Conservation (phyloP, 257 asterid genomes). For the Hygrophila difformis region DNA sequence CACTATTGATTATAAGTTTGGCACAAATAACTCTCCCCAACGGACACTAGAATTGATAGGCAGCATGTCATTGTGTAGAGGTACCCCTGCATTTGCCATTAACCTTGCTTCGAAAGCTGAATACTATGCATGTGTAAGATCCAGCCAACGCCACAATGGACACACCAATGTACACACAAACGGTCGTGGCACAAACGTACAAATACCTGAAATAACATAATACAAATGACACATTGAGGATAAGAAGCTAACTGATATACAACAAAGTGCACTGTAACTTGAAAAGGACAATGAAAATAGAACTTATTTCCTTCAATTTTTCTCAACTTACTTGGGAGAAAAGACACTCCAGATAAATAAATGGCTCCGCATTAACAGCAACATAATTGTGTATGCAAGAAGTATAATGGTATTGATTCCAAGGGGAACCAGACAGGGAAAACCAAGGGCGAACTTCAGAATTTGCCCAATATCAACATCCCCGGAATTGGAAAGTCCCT, state of each 20-base stretch:
- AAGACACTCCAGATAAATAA: conserved; percentile 92
- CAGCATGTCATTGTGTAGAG: no score
- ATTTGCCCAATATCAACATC: conserved; percentile 32
- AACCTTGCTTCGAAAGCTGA: conserved; percentile 25
- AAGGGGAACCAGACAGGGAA: conserved; percentile 71
- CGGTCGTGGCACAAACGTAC: conserved; percentile 73
- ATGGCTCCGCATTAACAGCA: conserved; percentile 85
- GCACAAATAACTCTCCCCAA: no score
- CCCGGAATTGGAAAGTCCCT: conserved; percentile 7
- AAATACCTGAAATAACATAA: conserved; percentile 45
- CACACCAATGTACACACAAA: conserved; percentile 54
- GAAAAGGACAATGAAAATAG: no score
- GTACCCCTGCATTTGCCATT: background rate
- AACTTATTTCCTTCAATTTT: background rate
- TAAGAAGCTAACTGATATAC: no score
- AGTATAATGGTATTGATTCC: conserved; percentile 62
- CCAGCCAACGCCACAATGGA: conserved; percentile 37
- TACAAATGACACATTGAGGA: background rate
- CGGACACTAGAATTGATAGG: no score
- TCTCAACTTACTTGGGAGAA: conserved; percentile 87
- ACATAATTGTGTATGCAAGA: conserved; percentile 50
- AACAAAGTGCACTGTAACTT: no score
- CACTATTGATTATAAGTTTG: no score
- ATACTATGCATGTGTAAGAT: conserved; percentile 32
- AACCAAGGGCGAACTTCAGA: conserved; percentile 42